A percentile compares a stretch with the other conserved stretches of the same genome.
phyloP scores from a whole-genome alignment of 345 rosid species.

The Combretum micranthum region DNA sequence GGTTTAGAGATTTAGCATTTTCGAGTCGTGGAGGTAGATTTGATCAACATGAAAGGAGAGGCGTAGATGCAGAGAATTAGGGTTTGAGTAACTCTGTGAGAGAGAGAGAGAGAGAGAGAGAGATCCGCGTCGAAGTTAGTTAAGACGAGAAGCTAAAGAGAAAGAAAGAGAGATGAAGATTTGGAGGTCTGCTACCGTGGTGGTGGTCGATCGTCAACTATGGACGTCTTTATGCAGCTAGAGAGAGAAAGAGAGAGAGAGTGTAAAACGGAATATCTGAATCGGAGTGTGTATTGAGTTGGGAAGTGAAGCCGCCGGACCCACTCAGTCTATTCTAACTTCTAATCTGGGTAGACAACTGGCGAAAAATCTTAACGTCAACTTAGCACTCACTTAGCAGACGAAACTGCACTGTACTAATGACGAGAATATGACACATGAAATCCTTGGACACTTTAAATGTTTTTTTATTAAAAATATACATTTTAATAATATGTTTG shows the following conservation, averaged over 20 bases:
- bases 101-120: neutral
- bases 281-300: constrained; percentile 7
- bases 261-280: neutral
- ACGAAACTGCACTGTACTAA: too few relatives aligned
- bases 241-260: neutral
- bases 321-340: too few relatives aligned
- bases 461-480: too few relatives aligned
- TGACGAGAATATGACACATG: too few relatives aligned
- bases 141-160: constrained; percentile 1
- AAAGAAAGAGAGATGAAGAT: constrained; percentile 3
- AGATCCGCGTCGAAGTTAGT: neutral
- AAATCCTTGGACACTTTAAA: too few relatives aligned
- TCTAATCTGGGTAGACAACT: neutral
- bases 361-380: too few relatives aligned
- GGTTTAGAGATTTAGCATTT: neutral
- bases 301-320: constrained; percentile 31
- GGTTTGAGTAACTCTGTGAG: neutral
- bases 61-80: neutral
- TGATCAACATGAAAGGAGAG: neutral
- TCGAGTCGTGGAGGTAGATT: neutral
- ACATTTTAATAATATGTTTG: too few relatives aligned
- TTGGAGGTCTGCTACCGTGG: neutral
- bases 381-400: neutral
- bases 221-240: neutral
- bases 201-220: neutral